Percentiles rank a stretch among this genome's conserved stretches.
phyloP scores from a whole-genome alignment of 441 rosid genomes.

The Erodium chrysanthum region DNA sequence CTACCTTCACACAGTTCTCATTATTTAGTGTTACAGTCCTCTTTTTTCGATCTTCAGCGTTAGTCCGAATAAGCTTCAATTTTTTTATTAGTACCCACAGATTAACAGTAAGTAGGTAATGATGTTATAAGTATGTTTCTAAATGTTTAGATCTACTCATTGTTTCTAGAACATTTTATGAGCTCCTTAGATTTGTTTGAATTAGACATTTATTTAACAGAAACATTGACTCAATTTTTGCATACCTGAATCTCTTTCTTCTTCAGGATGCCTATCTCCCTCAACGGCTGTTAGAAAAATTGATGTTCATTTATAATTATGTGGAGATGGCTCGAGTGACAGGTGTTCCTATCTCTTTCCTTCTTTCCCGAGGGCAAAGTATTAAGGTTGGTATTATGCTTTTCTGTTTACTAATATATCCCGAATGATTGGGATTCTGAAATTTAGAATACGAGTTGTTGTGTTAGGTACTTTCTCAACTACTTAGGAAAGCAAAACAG shows the following conservation, averaged over 20 bases:
- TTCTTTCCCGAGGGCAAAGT: slow-evolving; percentile 97
- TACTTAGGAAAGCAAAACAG: slow-evolving; percentile 87
- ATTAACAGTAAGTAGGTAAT: background rate
- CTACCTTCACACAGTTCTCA: slow-evolving; percentile 1
- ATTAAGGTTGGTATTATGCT: slow-evolving; percentile 50
- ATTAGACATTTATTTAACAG: background rate
- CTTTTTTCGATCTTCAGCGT: background rate
- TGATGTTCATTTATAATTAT: slow-evolving; percentile 86
- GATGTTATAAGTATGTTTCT: slow-evolving; percentile 1
- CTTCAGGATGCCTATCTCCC: slow-evolving; percentile 98
- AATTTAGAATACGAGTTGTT: slow-evolving; percentile 15
- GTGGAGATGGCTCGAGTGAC: slow-evolving; percentile 99
- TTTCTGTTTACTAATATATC: slow-evolving; percentile 20
- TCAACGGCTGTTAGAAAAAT: slow-evolving; percentile 86
- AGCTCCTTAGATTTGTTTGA: background rate
- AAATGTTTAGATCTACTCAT: background rate
- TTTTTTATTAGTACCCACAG: background rate
- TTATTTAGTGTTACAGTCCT: background rate
- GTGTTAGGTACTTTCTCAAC: slow-evolving; percentile 91
- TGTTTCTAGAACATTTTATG: background rate
- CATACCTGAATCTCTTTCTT: slow-evolving; percentile 12
- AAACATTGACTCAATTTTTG: slow-evolving; percentile 1
- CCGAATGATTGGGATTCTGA: slow-evolving; percentile 17
- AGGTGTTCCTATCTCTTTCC: slow-evolving; percentile 91
- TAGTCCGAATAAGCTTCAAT: background rate